These are phyloP conservation scores for Boletellus emodensis DNA, from an alignment of 768 basidiomycete genomes.

Conservation along the genomic window DNA sequence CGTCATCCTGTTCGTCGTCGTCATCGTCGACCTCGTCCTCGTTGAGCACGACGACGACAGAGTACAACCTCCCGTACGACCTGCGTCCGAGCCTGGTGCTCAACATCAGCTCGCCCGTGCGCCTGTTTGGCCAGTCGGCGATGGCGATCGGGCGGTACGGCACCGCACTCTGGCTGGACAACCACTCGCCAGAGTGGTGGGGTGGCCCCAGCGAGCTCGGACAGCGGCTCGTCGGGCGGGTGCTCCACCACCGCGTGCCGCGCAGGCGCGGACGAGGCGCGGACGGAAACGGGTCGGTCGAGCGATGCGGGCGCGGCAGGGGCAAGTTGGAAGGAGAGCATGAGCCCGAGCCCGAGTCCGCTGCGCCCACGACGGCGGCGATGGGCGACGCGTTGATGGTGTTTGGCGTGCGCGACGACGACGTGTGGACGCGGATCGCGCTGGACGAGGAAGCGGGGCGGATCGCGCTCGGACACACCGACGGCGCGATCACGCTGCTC, in stretches of 20 bases:
- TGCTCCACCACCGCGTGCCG: slow-evolving; percentile 6
- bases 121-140: slow-evolving; percentile 51
- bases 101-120: slow-evolving; percentile 51
- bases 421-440: slow-evolving; percentile 46
- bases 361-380: too few relatives aligned
- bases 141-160: slow-evolving; percentile 55
- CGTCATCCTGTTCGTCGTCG: background rate
- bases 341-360: too few relatives aligned
- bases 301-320: background rate
- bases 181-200: slow-evolving; percentile 50
- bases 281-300: background rate
- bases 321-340: background rate
- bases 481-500: slow-evolving; percentile 48
- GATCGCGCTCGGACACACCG: slow-evolving; percentile 32
- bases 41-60: slow-evolving; percentile 3
- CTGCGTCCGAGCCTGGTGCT: slow-evolving; percentile 33
- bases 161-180: slow-evolving; percentile 65
- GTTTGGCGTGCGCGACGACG: slow-evolving; percentile 43
- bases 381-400: slow-evolving; percentile 29
- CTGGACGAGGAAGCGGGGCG: slow-evolving; percentile 37
- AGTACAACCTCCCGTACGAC: slow-evolving; percentile 45
- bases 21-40: background rate
- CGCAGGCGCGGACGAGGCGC: background rate
- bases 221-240: slow-evolving; percentile 55
- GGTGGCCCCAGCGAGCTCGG: slow-evolving; percentile 41